Base-by-base conservation (phyloP, 179 eudicot species). In the Beta macrorhiza region DNA sequence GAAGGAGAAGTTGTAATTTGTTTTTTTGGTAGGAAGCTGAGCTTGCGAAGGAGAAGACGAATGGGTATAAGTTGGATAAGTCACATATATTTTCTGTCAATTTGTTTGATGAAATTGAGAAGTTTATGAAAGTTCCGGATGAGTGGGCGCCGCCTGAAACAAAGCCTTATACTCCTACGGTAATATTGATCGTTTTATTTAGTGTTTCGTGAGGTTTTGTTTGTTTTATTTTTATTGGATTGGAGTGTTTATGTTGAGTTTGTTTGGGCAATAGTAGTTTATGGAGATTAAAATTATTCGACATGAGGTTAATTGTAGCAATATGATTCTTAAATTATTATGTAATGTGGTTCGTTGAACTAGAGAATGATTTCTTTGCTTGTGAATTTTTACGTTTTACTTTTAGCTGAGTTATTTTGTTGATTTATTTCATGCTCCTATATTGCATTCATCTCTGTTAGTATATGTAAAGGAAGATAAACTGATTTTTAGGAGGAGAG, bases 121-220 rank as follows among this genome's bases (percentile, higher is more conserved):
- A 90, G 90, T 96, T 89, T 79, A 82, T 90, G 95, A 91, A 85
- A 78, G 98, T 96, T 75, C 99, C 99, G 51, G 91, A 96, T 82
- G 94, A 94, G 79, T 96, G 99, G 99, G 97, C 99, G 45, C 97
- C 98, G 44, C 94, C 99, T 29, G 97, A 96, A 82, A 85, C 88
- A 57, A 92, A 89, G 80, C 97, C 97, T 12, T 96, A 96, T 76
- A 65, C 80, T 72, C 97, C 98, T 73, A 92, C 90, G 85, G 99
- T 95, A 90, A 76, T 79, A 17, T 67, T 29, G 32, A 29, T 29
- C 32, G 32, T 29, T 29, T 29, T 29, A 29, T 29, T 29, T 29
- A 29, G 32, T 29, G 32, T 29, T 29, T 29, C 22, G 69, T 32
- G 10, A 19, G 22, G 47, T 58, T 25, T 76, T 15, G 47, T 44